Evolutionary conservation across 257 asterid species (phyloP), one percentile per base, ranked within the genome.

Genomic region (Cordia subcordata): DNA sequence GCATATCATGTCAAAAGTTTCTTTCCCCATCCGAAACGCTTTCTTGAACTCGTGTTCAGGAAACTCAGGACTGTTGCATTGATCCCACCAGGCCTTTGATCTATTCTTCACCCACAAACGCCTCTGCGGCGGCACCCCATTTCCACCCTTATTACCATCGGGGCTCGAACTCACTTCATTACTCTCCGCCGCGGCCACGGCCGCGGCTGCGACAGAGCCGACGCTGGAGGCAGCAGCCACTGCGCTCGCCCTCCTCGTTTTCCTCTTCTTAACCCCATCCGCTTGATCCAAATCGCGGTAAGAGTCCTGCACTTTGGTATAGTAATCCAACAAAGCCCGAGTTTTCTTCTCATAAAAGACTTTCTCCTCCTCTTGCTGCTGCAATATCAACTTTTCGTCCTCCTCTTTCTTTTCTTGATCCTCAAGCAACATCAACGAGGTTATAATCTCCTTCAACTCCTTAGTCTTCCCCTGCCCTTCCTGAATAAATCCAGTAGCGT

Each of bases 71-170:
- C 97, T 86, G 83, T 73, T 89, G 58, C 95, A 86, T 80, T 80
- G 91, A 55, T 89, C 96, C 99, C 99, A 93, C 99, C 97, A 93
- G 14, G 90, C 97, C 21, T 76, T 80, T 0, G 97, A 89, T 69
- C 99, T 65, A 18, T 71, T 82, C 66, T 93, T 93, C 52, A 93
- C 99, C 99, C 99, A 93, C 32, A 93, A 72, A 18, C 99, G 76
- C 68, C 94, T 60, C 23, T 83, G 98, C 0, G 88, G 87, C 4
- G 65, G 66, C 60, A 50, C 75, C n/a, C 58, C 51, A 15, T 51
- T 64, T 9, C 70, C 67, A 51, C 61, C 66, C 9, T 62, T 63
- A 4, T 50, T 62, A 17, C 8, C 42, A 44, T 9, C 16, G 8
- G 0, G 21, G 1, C 54, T 14, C 16, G 52, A 40, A 19, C 5